Evolutionary conservation across 2,329 filamentous ascomycete genomes (phyloP), one percentile per base, ranked within the genome.

Genomic region (Graphilbum fragrans): DNA sequence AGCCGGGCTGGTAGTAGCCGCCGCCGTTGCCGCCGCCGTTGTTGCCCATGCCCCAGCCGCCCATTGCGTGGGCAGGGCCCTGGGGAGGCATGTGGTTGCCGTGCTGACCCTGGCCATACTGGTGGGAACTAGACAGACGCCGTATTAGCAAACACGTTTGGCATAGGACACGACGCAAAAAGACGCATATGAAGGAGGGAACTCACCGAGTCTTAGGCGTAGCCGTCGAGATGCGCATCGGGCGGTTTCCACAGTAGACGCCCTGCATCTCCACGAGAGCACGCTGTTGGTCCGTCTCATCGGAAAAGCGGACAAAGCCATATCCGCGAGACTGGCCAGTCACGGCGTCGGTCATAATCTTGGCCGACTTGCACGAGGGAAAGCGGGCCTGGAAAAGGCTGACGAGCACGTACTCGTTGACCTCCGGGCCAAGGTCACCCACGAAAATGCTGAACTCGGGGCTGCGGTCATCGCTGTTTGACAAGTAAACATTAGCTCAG

Each of bases 341-440:
- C 65, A 96, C 92, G 47, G 92, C 90, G 57, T 98, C 92, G 46
- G 90, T 94, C 92, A 98, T 98, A 65, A 98, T 98, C 75, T 98
- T 98, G 57, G 92, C 92, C 31, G 87, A 94, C 72, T 96, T 96
- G 84, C 90, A 96, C 9, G 87, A 94, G 1, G 84, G 83, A 72
- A 94, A 98, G 47, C 90, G 86, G 57, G 80, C 82, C 67, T 96
- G 90, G 76, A 98, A 98, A 39, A 98, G 80, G 21, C 88, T 94
- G 41, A 96, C 90, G 45, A 98, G 72, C 44, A 96, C 90, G 57
- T 94, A 96, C 68, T 98, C 92, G 63, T 95, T 98, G 53, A 98
- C 92, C 65, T 98, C 92, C 8, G 93, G 92, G 47, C 92, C 92
- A 48, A 98, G 80, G 58, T 98, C 92, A 51, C 92, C 92, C 45